Conservation (phyloP, 306 rosid genomes). For the Casuarina glauca region DNA sequence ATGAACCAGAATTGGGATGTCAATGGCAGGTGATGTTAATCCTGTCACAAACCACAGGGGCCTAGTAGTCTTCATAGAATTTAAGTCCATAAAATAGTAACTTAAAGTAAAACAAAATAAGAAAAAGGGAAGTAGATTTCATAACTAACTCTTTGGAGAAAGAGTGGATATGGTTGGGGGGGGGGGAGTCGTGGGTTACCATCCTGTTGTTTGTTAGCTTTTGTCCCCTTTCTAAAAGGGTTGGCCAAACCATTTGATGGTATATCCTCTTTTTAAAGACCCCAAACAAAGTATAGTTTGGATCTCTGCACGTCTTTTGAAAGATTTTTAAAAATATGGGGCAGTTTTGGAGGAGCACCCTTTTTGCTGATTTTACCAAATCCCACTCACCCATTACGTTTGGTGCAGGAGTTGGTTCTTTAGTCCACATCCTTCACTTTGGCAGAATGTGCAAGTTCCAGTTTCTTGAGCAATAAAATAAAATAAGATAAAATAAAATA, state of each 20-base stretch:
- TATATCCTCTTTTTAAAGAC: not conserved
- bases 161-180: no score
- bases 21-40: no score
- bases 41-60: no score
- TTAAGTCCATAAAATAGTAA: not conserved
- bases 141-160: no score
- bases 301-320: not conserved
- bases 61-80: no score
- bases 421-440: not conserved
- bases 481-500: not conserved
- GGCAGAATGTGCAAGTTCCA: not conserved
- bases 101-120: not conserved
- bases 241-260: constrained; percentile 5
- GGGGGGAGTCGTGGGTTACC: no score
- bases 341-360: not conserved
- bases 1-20: no score
- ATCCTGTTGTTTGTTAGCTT: not conserved
- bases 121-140: no score
- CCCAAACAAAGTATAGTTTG: not conserved
- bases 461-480: not conserved
- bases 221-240: constrained; percentile 22
- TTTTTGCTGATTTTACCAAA: not conserved
- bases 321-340: not conserved
- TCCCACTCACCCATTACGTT: not conserved
- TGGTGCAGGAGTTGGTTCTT: not conserved